Evolutionary conservation across 768 basidiomycete species (phyloP).

Genomic region (Lactarius akahatsu): DNA sequence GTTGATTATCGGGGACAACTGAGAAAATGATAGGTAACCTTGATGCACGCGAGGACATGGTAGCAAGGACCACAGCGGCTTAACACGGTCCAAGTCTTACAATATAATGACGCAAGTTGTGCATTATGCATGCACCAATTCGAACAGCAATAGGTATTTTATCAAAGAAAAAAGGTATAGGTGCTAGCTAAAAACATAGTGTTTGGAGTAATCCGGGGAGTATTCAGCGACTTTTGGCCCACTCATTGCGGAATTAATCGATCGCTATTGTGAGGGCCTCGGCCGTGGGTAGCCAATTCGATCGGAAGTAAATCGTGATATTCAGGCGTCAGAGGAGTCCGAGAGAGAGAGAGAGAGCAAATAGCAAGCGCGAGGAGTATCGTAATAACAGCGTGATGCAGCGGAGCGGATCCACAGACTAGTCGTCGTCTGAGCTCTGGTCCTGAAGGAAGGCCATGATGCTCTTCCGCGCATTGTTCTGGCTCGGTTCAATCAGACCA

Average conservation of each 20-base stretch:
- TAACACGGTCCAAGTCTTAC: background rate
- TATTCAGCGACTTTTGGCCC: background rate
- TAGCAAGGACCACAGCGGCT: too few relatives aligned
- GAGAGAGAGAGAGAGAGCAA: background rate
- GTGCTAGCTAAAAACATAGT: background rate
- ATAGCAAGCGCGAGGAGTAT: background rate
- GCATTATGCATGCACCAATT: background rate
- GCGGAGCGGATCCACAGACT: constrained; percentile 21
- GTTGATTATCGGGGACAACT: background rate
- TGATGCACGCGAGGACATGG: background rate
- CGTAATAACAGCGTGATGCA: background rate
- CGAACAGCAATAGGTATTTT: background rate
- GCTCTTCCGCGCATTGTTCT: constrained; percentile 52
- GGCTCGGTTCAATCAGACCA: background rate
- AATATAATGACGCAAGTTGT: background rate
- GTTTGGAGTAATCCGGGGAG: background rate
- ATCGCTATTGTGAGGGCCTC: background rate
- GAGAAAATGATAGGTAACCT: background rate
- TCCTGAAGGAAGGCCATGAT: constrained; percentile 72
- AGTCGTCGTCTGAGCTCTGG: constrained; percentile 64
- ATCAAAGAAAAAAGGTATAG: background rate
- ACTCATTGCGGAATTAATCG: background rate
- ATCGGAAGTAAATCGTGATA: background rate
- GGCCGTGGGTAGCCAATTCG: background rate
- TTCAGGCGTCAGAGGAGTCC: background rate